Evolutionary conservation across 1,284 basidiomycete genomes (phyloP).

Genomic region (Leccinum griseonigrum): DNA sequence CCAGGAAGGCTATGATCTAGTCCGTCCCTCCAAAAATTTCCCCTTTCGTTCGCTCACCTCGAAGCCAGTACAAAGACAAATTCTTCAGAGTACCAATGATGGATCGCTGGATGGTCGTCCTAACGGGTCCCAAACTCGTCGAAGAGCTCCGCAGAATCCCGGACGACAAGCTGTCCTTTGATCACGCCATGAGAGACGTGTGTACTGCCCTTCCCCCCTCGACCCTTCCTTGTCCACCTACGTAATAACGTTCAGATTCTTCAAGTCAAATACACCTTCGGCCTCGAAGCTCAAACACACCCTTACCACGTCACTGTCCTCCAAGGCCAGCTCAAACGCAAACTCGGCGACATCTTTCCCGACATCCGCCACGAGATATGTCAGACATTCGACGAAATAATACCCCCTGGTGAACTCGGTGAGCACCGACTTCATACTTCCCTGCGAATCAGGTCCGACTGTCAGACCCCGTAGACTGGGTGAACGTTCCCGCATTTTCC

Average conservation of each 20-base stretch:
- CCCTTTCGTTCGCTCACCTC: slow-evolving; percentile 16
- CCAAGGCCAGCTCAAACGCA: slow-evolving; percentile 37
- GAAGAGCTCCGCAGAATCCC: slow-evolving; percentile 39
- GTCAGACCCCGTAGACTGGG: slow-evolving; percentile 28
- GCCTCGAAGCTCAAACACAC: slow-evolving; percentile 31
- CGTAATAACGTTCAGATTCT: slow-evolving; percentile 29
- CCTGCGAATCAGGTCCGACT: slow-evolving; percentile 13
- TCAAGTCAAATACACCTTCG: slow-evolving; percentile 39
- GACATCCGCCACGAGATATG: slow-evolving; percentile 39
- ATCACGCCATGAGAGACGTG: slow-evolving; percentile 35
- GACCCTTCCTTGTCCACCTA: slow-evolving; percentile 11
- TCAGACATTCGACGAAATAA: slow-evolving; percentile 32
- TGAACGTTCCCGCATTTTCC: slow-evolving; percentile 27
- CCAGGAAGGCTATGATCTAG: slow-evolving; percentile 38
- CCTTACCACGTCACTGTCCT: slow-evolving; percentile 39
- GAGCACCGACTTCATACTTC: slow-evolving; percentile 8
- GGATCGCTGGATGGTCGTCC: slow-evolving; percentile 36
- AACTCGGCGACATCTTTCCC: slow-evolving; percentile 34
- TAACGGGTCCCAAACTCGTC: slow-evolving; percentile 33
- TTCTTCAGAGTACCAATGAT: slow-evolving; percentile 39
- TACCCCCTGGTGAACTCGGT: slow-evolving; percentile 27
- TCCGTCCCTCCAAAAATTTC: slow-evolving; percentile 15
- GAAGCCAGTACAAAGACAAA: slow-evolving; percentile 30
- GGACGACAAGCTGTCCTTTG: slow-evolving; percentile 38
- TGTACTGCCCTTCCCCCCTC: slow-evolving; percentile 12